These are phyloP conservation scores for Ogataea henricii DNA, from an alignment of 805 yeast species.

Conservation along the genomic window DNA sequence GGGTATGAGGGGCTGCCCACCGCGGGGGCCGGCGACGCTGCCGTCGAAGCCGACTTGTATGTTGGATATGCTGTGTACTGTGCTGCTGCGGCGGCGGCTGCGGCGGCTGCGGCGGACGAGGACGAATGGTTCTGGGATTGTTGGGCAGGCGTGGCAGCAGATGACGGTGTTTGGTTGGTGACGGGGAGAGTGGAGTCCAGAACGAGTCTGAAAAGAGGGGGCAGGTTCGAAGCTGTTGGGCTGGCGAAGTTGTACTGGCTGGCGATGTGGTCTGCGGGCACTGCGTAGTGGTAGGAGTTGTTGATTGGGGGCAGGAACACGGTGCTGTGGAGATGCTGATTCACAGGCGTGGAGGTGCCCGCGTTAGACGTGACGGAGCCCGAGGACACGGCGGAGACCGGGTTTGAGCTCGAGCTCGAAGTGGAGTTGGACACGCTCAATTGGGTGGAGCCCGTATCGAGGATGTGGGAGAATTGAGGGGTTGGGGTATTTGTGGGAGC, in stretches of 20 bases:
- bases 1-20: constrained; percentile 10
- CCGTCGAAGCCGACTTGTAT: neutral
- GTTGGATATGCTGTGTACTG: constrained; percentile 3
- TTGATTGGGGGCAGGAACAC: constrained; percentile 24
- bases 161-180: constrained; percentile 7
- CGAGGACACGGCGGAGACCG: neutral
- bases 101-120: constrained; percentile 5
- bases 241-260: constrained; percentile 7
- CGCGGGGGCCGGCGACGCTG: neutral
- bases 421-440: neutral
- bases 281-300: constrained; percentile 14
- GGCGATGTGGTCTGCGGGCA: constrained; percentile 9
- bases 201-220: constrained; percentile 30
- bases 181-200: constrained; percentile 29
- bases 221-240: constrained; percentile 15
- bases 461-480: neutral
- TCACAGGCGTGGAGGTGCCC: neutral
- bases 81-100: neutral
- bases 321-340: constrained; percentile 9
- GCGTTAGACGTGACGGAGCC: neutral
- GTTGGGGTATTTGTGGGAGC: neutral
- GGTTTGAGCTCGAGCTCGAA: neutral
- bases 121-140: constrained; percentile 5
- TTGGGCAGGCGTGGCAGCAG: neutral
- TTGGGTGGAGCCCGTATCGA: neutral